Percentiles rank a stretch among this genome's conserved stretches.
Conservation (phyloP, 768 basidiomycete genomes). For the Phaffia australis region DNA sequence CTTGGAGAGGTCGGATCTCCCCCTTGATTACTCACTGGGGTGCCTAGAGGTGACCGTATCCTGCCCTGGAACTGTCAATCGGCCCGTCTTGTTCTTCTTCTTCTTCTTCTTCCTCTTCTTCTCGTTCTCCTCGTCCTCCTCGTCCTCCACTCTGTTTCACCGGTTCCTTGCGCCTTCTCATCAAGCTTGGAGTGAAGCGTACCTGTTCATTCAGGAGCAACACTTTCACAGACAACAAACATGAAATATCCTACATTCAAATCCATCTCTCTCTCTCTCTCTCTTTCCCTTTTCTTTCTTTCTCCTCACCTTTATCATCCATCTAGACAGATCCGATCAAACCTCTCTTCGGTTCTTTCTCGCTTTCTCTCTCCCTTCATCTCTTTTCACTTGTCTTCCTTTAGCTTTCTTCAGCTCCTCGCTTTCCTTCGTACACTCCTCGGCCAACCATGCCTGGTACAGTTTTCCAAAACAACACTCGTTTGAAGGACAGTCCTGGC, state of each 20-base stretch:
- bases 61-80: neutral
- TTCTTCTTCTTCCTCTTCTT: neutral
- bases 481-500: too few relatives aligned
- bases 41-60: neutral
- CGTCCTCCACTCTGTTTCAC: neutral
- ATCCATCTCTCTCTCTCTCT: conserved; percentile 2
- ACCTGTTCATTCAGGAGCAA: too few relatives aligned
- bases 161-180: neutral
- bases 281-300: neutral
- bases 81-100: neutral
- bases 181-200: too few relatives aligned
- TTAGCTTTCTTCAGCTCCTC: neutral
- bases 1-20: neutral
- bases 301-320: neutral
- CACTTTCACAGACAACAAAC: too few relatives aligned
- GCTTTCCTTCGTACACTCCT: neutral
- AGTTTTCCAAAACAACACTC: too few relatives aligned
- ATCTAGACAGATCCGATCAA: conserved; percentile 22
- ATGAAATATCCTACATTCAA: too few relatives aligned
- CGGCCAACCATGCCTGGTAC: conserved; percentile 35
- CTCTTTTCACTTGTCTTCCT: neutral
- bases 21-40: neutral
- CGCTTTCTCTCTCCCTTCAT: too few relatives aligned
- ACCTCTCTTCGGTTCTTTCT: neutral
- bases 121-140: neutral